These are phyloP conservation scores for Kwoniella heveanensis DNA, from an alignment of 768 basidiomycete species.

Conservation along the genomic window DNA sequence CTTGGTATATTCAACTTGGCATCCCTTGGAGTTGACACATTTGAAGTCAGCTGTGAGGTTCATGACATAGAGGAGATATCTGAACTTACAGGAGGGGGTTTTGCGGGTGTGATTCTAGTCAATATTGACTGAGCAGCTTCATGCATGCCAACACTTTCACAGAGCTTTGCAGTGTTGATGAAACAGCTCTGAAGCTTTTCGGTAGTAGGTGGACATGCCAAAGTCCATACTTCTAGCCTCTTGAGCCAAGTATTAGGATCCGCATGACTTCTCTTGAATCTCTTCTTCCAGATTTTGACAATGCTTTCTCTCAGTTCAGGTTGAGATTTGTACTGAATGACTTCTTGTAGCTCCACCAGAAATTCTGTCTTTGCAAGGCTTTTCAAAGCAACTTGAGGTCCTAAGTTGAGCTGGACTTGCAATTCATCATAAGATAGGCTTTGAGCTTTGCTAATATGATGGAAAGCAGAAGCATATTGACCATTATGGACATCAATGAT, in stretches of 20 bases:
- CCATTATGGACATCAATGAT: constrained; percentile 52
- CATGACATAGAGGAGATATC: too few species aligned
- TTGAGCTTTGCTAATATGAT: constrained; percentile 53
- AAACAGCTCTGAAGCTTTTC: constrained; percentile 44
- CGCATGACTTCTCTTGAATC: constrained; percentile 49
- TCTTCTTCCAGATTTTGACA: constrained; percentile 40
- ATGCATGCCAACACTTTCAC: constrained; percentile 43
- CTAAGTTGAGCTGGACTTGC: constrained; percentile 31
- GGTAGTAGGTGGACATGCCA: constrained; percentile 45
- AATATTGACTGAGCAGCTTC: constrained; percentile 43
- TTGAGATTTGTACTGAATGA: constrained; percentile 51
- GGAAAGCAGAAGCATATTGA: constrained; percentile 46
- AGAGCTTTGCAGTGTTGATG: constrained; percentile 50
- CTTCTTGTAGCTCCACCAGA: constrained; percentile 53
- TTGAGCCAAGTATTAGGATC: constrained; percentile 52
- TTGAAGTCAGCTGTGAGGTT: too few species aligned
- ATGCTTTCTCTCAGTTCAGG: constrained; percentile 46
- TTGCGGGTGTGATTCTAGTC: constrained; percentile 29
- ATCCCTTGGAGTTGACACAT: constrained; percentile 32
- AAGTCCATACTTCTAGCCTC: constrained; percentile 47
- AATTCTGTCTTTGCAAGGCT: constrained; percentile 52
- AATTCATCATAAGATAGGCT: constrained; percentile 52
- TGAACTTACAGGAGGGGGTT: constrained; percentile 38
- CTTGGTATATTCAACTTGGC: constrained; percentile 49
- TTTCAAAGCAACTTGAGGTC: constrained; percentile 45